Conservation (phyloP, 345 rosid genomes). For the Gossypium stocksii region DNA sequence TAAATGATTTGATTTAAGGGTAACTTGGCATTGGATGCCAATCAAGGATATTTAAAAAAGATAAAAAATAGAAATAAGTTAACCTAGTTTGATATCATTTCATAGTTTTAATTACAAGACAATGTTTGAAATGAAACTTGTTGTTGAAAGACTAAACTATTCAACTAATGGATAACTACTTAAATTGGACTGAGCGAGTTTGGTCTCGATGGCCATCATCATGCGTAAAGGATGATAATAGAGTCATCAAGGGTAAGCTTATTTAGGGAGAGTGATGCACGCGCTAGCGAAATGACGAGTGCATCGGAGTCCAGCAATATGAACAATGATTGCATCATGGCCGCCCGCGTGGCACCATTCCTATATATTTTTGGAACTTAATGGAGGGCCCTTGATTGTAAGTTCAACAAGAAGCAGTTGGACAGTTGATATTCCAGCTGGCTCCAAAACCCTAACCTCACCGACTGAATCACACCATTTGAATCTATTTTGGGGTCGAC, state of each 20-base stretch:
- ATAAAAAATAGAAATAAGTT: too few relatives aligned
- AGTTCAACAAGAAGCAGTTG: constrained; percentile 12
- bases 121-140: too few relatives aligned
- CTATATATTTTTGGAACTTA: background rate
- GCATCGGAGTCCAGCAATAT: background rate
- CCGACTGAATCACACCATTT: background rate
- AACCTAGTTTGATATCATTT: background rate
- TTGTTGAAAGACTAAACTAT: too few relatives aligned
- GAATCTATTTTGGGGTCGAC: too few relatives aligned
- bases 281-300: constrained; percentile 8
- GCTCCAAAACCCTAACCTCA: background rate
- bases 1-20: background rate
- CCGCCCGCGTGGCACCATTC: constrained; percentile 35
- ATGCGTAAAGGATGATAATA: background rate
- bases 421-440: constrained; percentile 18
- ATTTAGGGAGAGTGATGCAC: background rate
- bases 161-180: too few relatives aligned
- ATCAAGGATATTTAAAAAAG: background rate
- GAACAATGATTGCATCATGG: constrained; percentile 27
- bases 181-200: too few relatives aligned
- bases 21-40: background rate
- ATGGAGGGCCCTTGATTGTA: constrained; percentile 1
- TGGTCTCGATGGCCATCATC: background rate
- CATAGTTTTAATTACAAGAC: background rate
- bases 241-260: background rate